Evolutionary conservation across 1,284 basidiomycete genomes (phyloP).

Genomic region (Athelia sp.): DNA sequence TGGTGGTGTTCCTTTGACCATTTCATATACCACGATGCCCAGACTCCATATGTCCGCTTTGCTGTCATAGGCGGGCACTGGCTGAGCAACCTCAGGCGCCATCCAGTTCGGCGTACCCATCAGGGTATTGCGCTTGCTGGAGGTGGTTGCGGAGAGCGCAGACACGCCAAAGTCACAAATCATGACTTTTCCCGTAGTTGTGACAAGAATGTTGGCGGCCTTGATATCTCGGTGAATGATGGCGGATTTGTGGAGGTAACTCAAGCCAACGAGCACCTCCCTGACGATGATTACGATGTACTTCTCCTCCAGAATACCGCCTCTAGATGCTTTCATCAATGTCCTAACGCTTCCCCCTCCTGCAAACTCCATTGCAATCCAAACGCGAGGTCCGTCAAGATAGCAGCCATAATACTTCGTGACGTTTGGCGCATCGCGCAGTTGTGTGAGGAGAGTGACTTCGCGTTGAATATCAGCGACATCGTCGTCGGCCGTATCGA

Average conservation of each 20-base stretch:
- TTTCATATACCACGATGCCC: slow-evolving; percentile 93
- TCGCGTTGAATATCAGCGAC: slow-evolving; percentile 96
- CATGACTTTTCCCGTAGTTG: slow-evolving; percentile 83
- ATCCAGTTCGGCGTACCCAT: slow-evolving; percentile 99
- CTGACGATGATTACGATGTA: slow-evolving; percentile 86
- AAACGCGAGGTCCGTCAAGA: slow-evolving; percentile 91
- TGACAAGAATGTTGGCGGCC: slow-evolving; percentile 92
- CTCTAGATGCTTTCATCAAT: slow-evolving; percentile 80
- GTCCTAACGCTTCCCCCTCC: slow-evolving; percentile 94
- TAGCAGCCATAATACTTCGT: slow-evolving; percentile 96
- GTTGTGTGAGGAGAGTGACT: slow-evolving; percentile 87
- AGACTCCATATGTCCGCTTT: slow-evolving; percentile 97
- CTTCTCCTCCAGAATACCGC: slow-evolving; percentile 83
- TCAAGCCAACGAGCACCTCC: slow-evolving; percentile 84
- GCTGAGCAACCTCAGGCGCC: slow-evolving; percentile 95
- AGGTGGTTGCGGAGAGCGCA: slow-evolving; percentile 81
- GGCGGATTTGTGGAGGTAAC: slow-evolving; percentile 88
- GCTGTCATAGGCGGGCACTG: slow-evolving; percentile 84
- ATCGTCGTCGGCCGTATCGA: slow-evolving; percentile 96
- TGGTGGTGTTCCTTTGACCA: slow-evolving; percentile 92
- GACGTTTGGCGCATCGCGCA: slow-evolving; percentile 86
- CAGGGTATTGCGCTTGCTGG: slow-evolving; percentile 90
- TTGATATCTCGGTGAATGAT: slow-evolving; percentile 98
- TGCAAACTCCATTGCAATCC: slow-evolving; percentile 99
- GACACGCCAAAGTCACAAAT: slow-evolving; percentile 98